Base-by-base conservation (phyloP, 2,329 filamentous ascomycete genomes). In the Huntiella moniliformis region DNA sequence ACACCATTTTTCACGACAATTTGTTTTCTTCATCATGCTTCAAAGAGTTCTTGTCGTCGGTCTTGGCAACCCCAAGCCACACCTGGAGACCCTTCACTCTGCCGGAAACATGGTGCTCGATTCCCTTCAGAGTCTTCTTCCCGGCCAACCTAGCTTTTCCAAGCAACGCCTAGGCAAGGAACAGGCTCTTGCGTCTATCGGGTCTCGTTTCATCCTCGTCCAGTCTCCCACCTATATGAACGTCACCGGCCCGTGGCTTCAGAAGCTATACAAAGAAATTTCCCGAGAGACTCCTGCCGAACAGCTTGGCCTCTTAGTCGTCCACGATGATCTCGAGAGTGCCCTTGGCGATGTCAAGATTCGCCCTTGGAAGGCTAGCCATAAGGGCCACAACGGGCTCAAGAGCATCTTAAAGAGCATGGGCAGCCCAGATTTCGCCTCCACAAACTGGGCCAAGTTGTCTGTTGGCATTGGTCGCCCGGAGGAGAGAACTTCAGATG, bases 391-490 rank as follows among this genome's bases (percentile, higher is more conserved):
- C 60, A 84, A 85, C 54, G 82, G 82, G 1, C 58, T 88, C 54
- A 81, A 77, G 58, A 82, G 78, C 55, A 67, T 79, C 44, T 68
- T 74, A 46, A 62, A 65, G 13, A 63, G 57, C 43, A 52, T 84
- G 17, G 58, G 57, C 2, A 60, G 62, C 4, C 54, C 53, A 0
- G 60, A 64, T 6, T 71, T 64, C 42, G 58, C 60, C 2, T 56
- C 53, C 1, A 61, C 63, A 0, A 61, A 58, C 11, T 72, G 65
- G 64, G 68, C 58, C 52, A 67, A 82, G 49, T 73, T 96, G 43
- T 79, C 82, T 0, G 65, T 96, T 10, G 91, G 91, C 0, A 94
- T 96, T 62, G 87, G 84, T n/a, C 66, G 91, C 39, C 88, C 88
- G 0, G 66, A 64, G 39, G 78, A 71, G 51, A 69, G 86, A 51